Percentiles rank a stretch among this genome's conserved stretches.
These are phyloP conservation scores for Pseudozyma pruni DNA, from an alignment of 1,284 basidiomycete species.

Conservation along the genomic window DNA sequence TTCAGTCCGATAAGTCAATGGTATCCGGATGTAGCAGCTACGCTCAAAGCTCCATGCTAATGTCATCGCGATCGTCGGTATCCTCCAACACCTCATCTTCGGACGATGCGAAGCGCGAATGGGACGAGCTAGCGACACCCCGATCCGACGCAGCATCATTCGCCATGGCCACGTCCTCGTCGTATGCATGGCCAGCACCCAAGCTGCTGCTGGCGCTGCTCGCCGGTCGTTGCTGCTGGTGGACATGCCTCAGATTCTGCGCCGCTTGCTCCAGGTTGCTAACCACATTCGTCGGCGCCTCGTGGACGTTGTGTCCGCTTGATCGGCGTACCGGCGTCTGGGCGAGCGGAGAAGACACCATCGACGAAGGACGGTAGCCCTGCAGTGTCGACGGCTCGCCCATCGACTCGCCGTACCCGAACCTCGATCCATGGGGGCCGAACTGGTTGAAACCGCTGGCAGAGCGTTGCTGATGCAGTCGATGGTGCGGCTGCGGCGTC, in stretches of 20 bases:
- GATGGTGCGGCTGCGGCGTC: slow-evolving; percentile 45
- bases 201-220: slow-evolving; percentile 24
- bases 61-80: slow-evolving; percentile 29
- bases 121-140: slow-evolving; percentile 6
- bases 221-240: slow-evolving; percentile 6
- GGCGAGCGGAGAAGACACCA: slow-evolving; percentile 42
- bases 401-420: slow-evolving; percentile 37
- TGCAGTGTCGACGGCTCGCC: slow-evolving; percentile 43
- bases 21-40: not conserved
- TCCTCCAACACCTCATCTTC: slow-evolving; percentile 30
- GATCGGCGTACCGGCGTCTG: slow-evolving; percentile 31
- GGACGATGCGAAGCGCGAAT: slow-evolving; percentile 20
- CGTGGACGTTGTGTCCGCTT: slow-evolving; percentile 15
- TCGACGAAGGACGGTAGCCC: slow-evolving; percentile 23
- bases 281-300: slow-evolving; percentile 12
- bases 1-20: not conserved
- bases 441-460: slow-evolving; percentile 40
- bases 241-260: slow-evolving; percentile 13
- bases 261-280: slow-evolving; percentile 31
- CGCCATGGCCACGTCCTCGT: slow-evolving; percentile 34
- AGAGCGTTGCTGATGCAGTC: slow-evolving; percentile 44
- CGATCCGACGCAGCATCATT: slow-evolving; percentile 26
- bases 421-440: slow-evolving; percentile 17
- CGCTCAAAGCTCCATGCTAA: slow-evolving; percentile 35
- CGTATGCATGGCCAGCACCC: slow-evolving; percentile 2